These are phyloP conservation scores for Lachnellula arida DNA, from an alignment of 2,329 filamentous ascomycete species.

Conservation along the genomic window DNA sequence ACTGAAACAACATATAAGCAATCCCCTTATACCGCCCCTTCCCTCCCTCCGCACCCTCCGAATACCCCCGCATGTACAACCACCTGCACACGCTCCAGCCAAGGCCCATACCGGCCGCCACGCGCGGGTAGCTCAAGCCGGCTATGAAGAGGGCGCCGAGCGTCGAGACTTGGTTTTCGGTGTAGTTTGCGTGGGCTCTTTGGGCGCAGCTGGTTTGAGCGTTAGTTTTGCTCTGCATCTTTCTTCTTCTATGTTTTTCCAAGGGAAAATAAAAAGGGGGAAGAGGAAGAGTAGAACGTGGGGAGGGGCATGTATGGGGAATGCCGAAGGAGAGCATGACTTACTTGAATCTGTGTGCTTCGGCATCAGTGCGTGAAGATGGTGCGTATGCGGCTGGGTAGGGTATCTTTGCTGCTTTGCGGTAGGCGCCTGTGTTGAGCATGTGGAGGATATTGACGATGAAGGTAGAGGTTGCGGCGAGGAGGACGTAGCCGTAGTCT, in stretches of 20 bases:
- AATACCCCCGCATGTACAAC: constrained; percentile 51
- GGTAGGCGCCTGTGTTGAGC: constrained; percentile 42
- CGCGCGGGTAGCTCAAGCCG: constrained; percentile 50
- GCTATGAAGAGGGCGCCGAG: constrained; percentile 50
- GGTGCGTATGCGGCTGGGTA: constrained; percentile 54
- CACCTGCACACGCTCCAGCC: constrained; percentile 50
- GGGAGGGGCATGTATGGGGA: neutral
- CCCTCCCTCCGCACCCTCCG: constrained; percentile 14
- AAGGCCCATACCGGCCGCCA: constrained; percentile 45
- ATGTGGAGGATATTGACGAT: constrained; percentile 53
- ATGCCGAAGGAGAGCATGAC: neutral
- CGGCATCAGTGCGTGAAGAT: constrained; percentile 25
- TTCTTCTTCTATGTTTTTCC: too few species aligned
- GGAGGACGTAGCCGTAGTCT: constrained; percentile 49
- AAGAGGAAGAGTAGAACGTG: neutral
- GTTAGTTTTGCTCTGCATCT: too few species aligned
- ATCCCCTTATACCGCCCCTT: constrained; percentile 28
- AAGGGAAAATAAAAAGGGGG: neutral
- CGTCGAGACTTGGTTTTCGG: constrained; percentile 54
- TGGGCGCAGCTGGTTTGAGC: constrained; percentile 61
- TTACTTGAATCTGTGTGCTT: constrained; percentile 29
- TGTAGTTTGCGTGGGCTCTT: constrained; percentile 59
- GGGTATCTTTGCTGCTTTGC: constrained; percentile 48
- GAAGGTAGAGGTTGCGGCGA: constrained; percentile 51
- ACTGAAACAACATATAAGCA: constrained; percentile 22